Evolutionary conservation across 2,329 filamentous ascomycete species (phyloP).

Genomic region (Knoxdaviesia capensis): DNA sequence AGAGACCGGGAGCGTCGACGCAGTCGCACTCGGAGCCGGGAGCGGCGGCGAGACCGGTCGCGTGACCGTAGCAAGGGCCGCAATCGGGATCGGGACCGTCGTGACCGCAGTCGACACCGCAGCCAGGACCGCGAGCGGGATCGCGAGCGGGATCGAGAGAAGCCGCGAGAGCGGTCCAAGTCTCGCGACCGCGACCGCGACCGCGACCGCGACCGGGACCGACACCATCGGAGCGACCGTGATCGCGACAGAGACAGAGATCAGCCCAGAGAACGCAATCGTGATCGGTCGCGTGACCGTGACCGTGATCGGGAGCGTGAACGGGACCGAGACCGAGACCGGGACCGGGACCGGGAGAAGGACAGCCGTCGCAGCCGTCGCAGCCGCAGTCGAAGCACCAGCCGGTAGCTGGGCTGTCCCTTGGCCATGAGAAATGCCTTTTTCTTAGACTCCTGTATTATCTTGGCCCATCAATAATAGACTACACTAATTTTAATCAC

Average conservation of each 20-base stretch:
- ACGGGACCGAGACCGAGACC: neutral
- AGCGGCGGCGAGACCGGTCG: slow-evolving; percentile 21
- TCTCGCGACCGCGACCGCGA: slow-evolving; percentile 14
- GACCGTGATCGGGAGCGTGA: slow-evolving; percentile 9
- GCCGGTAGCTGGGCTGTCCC: no score
- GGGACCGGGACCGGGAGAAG: slow-evolving; percentile 1
- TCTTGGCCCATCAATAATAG: no score
- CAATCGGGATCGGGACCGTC: slow-evolving; percentile 10
- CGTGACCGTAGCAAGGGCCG: slow-evolving; percentile 12
- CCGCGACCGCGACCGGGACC: slow-evolving; percentile 9
- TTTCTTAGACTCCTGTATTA: no score
- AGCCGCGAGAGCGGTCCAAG: slow-evolving; percentile 9
- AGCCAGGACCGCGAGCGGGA: slow-evolving; percentile 9
- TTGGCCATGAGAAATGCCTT: no score
- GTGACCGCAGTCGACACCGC: slow-evolving; percentile 8
- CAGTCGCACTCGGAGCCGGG: slow-evolving; percentile 17
- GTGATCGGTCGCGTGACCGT: slow-evolving; percentile 6
- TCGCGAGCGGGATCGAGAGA: neutral
- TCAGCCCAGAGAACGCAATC: slow-evolving; percentile 6
- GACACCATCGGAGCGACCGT: slow-evolving; percentile 8
- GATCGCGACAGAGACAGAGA: slow-evolving; percentile 10
- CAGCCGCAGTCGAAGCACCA: slow-evolving; percentile 1
- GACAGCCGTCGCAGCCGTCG: slow-evolving; percentile 1
- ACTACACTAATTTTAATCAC: no score
- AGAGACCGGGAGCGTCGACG: slow-evolving; percentile 9